Evolutionary conservation across 257 asterid genomes (phyloP), one percentile per base, ranked within the genome.

Genomic region (Nicotiana knightiana): DNA sequence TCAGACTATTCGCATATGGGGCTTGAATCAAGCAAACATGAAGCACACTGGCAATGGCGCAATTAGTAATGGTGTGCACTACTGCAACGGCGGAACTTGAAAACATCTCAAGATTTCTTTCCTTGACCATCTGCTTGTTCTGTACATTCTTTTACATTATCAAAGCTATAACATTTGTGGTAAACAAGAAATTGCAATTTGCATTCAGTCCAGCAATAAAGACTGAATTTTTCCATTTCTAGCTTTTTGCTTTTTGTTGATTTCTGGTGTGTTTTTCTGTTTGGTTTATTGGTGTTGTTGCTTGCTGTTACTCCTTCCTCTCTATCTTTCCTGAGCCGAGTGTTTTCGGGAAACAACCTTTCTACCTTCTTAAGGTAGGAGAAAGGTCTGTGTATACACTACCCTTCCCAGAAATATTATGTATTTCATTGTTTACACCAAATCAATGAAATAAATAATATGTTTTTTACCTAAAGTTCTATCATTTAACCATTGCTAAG

Each of bases 1-100:
- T 84, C 91, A 90, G 15, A 93, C 97, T 3, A 93, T 94, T 81
- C 96, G 94, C 67, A 86, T 95, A 83, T 95, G 98, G 98, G 98
- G 98, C 65, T 78, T 93, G 83, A 61, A 87, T 63, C 88, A 84
- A 92, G 92, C 88, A 59, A 85, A 88, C 71, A 81, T 86, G 87
- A 82, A 48, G 17, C 63, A 75, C 28, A 51, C 26, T 51, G 91
- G 89, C 63, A 78, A 75, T 55, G 92, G 91, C 67, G 80, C 48
- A 62, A 88, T 85, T 82, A 87, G 88, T 67, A 93, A 93, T 87
- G 96, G 98, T 51, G 87, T 86, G 71, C 90, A 83, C 82, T 85
- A 81, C 83, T 88, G 96, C 91, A 92, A 93, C 78, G 93, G 98
- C 54, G 87, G 88, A 73, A 87, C 85, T 76, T 90, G 93, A 64